Evolutionary conservation across 1,139 yeast genomes (phyloP).

Genomic region (Yamadazyma oceani): DNA sequence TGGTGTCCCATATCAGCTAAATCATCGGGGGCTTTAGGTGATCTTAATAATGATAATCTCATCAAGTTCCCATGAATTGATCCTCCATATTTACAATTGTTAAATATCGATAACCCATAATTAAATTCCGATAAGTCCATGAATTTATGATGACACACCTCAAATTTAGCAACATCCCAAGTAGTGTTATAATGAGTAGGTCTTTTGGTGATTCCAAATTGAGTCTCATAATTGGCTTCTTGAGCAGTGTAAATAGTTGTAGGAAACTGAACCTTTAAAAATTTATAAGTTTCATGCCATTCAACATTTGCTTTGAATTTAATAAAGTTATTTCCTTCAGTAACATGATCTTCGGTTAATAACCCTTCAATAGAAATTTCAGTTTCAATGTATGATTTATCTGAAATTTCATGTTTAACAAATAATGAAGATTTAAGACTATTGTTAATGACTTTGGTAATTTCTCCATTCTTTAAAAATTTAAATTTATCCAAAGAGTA

Average conservation of each 20-base stretch:
- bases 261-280: constrained; percentile 92
- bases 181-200: constrained; percentile 93
- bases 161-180: constrained; percentile 97
- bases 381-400: constrained; percentile 60
- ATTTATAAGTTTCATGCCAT: constrained; percentile 88
- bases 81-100: constrained; percentile 88
- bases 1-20: constrained; percentile 93
- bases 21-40: constrained; percentile 90
- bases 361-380: constrained; percentile 70
- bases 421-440: constrained; percentile 62
- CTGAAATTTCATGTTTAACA: constrained; percentile 59
- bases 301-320: constrained; percentile 67
- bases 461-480: constrained; percentile 43
- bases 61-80: constrained; percentile 87
- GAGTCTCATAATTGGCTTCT: constrained; percentile 84
- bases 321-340: constrained; percentile 34
- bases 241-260: constrained; percentile 72
- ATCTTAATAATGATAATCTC: constrained; percentile 76
- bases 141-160: constrained; percentile 91
- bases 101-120: constrained; percentile 86
- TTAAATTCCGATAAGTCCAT: constrained; percentile 85
- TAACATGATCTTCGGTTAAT: constrained; percentile 25
- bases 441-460: constrained; percentile 53
- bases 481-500: constrained; percentile 72
- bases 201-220: constrained; percentile 84